Base-by-base conservation (phyloP, 139 green algal species). In the Edaphochlamys debaryana region DNA sequence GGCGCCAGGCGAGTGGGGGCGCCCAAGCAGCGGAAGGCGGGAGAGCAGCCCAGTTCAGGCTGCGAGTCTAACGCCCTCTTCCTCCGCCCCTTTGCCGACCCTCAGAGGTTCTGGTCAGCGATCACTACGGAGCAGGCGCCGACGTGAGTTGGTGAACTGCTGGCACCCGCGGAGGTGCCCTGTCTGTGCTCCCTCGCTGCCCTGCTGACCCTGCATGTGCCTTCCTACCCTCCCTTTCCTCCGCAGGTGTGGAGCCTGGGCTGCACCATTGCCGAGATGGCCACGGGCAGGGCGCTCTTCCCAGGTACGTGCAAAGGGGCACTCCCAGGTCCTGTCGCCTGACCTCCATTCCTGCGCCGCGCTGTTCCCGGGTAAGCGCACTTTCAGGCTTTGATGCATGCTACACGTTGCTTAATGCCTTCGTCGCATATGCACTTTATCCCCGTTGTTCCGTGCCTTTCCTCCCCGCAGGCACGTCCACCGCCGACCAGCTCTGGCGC, bases 101-200 rank as follows among this genome's bases (percentile, higher is more conserved):
- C 36, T 92, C 94, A 30, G 94, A 98, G 89, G 84, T 97, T 66
- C 91, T 98, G 27, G 87, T 97, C 4, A 89, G 90, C 19, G 86
- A 87, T 22, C 2, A 63, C 4, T 97, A 98, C 80, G 87, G 79
- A 3, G 62, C 84, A 20, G 72, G 64, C 3, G 87, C 96, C 15
- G 67, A 73, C 25, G 38, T 86, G 25, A n/a, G 56, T 63, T 8
- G 23, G 1, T 13, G 45, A n/a, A 9, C 13, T 54, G 45, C 45
- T 62, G 19, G 25, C 52, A 20, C 52, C 19, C 17, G 11, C 19
- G 52, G 13, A 22, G 25, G 9, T 62, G 52, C 52, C 13, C 19
- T 30, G 15, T 20, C 52, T 20, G 4, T 15, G 15, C 13, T 25
- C 52, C 4, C 17, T 3, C 17, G 19, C 19, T 62, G 52, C 15